Evolutionary conservation across 169 alveolate species (phyloP).

Genomic region (Besnoitia besnoiti): DNA sequence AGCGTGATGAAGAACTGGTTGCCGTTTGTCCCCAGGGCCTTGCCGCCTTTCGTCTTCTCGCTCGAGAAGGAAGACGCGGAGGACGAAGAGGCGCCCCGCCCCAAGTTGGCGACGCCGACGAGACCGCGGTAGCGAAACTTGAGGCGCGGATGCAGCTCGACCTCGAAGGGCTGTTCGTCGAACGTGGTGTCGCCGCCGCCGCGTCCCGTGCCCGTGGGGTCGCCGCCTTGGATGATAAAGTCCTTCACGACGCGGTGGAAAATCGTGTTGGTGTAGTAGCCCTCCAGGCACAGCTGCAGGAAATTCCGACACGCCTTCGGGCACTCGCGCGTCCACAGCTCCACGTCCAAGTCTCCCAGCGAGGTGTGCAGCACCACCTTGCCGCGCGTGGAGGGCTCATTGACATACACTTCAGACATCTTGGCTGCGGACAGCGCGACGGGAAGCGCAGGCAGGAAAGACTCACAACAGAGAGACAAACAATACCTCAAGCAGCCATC

Average conservation of each 20-base stretch:
- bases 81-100: not conserved
- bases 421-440: not conserved
- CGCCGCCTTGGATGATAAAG: conserved; percentile 79
- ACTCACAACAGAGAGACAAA: not conserved
- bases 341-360: conserved; percentile 88
- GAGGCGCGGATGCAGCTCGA: conserved; percentile 68
- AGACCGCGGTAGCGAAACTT: conserved; percentile 70
- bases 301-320: conserved; percentile 91
- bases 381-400: conserved; percentile 89
- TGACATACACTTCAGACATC: conserved; percentile 79
- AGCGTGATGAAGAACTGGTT: conserved; percentile 73
- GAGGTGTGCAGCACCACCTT: conserved; percentile 87
- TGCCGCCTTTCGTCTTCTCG: not conserved
- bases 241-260: conserved; percentile 89
- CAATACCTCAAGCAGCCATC: too few species aligned
- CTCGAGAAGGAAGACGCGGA: not conserved
- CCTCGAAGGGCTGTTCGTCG: conserved; percentile 47
- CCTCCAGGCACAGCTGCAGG: conserved; percentile 81
- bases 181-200: conserved; percentile 57
- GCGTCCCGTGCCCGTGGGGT: conserved; percentile 69
- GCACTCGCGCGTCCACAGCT: conserved; percentile 89
- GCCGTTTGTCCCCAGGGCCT: conserved; percentile 61
- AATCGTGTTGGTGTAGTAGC: conserved; percentile 87
- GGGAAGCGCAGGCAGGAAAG: not conserved
- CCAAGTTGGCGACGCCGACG: conserved; percentile 47